Percentiles rank a stretch among this genome's conserved stretches.
phyloP scores from a whole-genome alignment of 768 basidiomycete genomes.

The Hortiboletus flavorubellus region DNA sequence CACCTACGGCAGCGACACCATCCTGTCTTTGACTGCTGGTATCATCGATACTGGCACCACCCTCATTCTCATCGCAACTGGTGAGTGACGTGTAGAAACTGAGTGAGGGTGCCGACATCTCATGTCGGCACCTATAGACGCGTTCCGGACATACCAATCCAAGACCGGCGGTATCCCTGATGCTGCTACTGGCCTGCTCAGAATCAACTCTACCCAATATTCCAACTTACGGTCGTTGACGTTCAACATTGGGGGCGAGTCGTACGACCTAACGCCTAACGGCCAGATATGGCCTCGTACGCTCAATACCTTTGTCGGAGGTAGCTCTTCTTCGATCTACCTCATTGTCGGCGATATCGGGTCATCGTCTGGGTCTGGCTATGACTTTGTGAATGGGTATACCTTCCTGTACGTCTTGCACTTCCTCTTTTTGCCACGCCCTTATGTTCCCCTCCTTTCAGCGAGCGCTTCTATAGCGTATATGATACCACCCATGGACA shows the following conservation, averaged over 20 bases:
- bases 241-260: constrained; percentile 21
- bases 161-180: constrained; percentile 28
- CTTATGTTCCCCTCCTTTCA: not conserved
- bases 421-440: not conserved
- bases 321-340: constrained; percentile 35
- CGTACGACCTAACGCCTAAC: constrained; percentile 41
- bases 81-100: not conserved
- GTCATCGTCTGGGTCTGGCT: not conserved
- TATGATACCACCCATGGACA: constrained; percentile 38
- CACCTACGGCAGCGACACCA: not conserved
- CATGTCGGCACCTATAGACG: constrained; percentile 12
- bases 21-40: constrained; percentile 16
- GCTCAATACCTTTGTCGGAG: constrained; percentile 45
- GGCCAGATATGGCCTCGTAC: constrained; percentile 42
- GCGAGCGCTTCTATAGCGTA: constrained; percentile 43
- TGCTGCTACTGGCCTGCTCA: constrained; percentile 22
- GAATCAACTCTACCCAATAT: constrained; percentile 21
- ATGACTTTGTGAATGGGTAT: constrained; percentile 23
- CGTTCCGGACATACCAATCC: constrained; percentile 16
- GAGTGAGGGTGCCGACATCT: not conserved
- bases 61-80: constrained; percentile 29
- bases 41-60: constrained; percentile 23
- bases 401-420: constrained; percentile 8
- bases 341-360: constrained; percentile 25
- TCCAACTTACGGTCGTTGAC: constrained; percentile 17